phyloP scores from a whole-genome alignment of 768 basidiomycete genomes.

The Daedaleopsis nitida region DNA sequence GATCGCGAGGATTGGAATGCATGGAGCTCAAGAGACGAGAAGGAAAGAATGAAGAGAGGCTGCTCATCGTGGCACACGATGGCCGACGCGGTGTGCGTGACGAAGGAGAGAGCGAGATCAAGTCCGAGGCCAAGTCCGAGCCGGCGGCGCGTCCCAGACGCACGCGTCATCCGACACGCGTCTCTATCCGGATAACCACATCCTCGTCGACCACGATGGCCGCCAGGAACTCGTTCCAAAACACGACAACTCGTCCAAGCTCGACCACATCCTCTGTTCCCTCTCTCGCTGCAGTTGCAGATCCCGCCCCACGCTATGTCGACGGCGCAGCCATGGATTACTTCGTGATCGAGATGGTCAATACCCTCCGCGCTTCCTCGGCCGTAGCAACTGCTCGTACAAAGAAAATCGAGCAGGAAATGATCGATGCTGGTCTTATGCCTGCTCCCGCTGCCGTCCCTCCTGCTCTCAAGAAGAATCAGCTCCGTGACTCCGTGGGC shows the following conservation, averaged over 20 bases:
- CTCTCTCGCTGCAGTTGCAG: constrained; percentile 56
- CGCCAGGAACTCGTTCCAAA: constrained; percentile 20
- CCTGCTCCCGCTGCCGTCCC: constrained; percentile 48
- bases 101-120: not conserved
- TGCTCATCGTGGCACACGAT: constrained; percentile 37
- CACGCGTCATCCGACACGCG: not conserved
- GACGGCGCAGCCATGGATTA: constrained; percentile 81
- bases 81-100: not conserved
- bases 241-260: constrained; percentile 2
- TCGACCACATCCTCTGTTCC: constrained; percentile 23
- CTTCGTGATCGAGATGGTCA: constrained; percentile 80
- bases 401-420: constrained; percentile 73
- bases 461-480: constrained; percentile 41
- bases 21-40: constrained; percentile 56
- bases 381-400: constrained; percentile 67
- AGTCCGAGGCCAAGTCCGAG: not conserved
- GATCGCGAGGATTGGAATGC: constrained; percentile 49
- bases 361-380: constrained; percentile 73
- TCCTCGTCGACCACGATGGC: constrained; percentile 9
- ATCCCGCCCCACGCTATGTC: constrained; percentile 61
- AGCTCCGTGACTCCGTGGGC: constrained; percentile 41
- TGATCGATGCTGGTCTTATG: constrained; percentile 77
- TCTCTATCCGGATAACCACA: not conserved
- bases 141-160: not conserved
- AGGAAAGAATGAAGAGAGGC: constrained; percentile 45